A percentile compares a stretch with the other conserved stretches of the same genome.
Evolutionary conservation across 164 flowering plant genomes (phyloP).

Genomic region (Annona squamosa): DNA sequence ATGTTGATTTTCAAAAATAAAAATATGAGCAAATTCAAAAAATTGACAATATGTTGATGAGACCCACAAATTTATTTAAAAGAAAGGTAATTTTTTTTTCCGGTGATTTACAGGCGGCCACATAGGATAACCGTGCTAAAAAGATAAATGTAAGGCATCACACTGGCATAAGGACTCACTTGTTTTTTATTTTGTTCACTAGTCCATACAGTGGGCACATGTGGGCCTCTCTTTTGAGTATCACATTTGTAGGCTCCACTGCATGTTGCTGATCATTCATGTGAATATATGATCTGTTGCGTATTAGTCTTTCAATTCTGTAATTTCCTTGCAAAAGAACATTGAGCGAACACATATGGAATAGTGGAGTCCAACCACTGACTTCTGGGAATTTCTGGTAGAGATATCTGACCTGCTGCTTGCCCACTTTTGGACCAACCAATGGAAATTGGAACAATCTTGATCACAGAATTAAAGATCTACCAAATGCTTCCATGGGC

Average conservation of each 20-base stretch:
- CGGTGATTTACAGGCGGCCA: too few relatives aligned
- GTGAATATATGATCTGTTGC: background rate
- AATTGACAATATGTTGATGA: too few relatives aligned
- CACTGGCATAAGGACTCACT: background rate
- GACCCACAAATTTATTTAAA: too few relatives aligned
- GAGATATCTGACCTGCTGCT: background rate
- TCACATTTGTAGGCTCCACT: background rate
- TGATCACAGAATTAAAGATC: background rate
- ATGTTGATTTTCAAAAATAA: too few relatives aligned
- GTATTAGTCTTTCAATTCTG: background rate
- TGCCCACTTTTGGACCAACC: background rate
- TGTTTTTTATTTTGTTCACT: background rate
- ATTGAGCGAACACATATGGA: background rate
- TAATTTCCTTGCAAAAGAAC: background rate
- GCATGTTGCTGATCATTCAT: background rate
- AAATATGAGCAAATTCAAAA: too few relatives aligned
- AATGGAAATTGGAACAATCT: background rate
- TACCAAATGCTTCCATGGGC: background rate
- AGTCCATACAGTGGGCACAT: background rate
- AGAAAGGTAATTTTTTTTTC: too few relatives aligned
- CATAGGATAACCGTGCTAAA: too few relatives aligned
- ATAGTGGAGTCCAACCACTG: background rate
- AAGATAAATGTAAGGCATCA: too few relatives aligned
- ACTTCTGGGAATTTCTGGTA: background rate
- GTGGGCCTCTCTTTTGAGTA: background rate